Evolutionary conservation across 306 rosid genomes (phyloP).

Genomic region (Alnus rubra): DNA sequence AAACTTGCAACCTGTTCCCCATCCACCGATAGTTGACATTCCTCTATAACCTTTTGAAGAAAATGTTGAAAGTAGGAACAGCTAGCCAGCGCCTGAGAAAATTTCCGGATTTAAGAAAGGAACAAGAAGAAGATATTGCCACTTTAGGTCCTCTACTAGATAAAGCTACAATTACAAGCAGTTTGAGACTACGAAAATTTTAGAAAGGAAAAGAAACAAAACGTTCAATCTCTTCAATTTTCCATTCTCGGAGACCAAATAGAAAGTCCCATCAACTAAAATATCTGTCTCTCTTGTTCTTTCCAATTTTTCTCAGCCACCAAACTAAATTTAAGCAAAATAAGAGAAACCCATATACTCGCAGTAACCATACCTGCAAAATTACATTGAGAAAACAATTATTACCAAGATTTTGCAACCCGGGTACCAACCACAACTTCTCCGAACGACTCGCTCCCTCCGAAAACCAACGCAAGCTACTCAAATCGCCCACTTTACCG

Average conservation of each 20-base stretch:
- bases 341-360: neutral
- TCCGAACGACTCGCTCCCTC: slow-evolving; percentile 11
- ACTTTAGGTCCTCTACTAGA: neutral
- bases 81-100: slow-evolving; percentile 78
- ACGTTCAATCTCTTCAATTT: neutral
- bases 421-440: slow-evolving; percentile 50
- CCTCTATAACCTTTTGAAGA: slow-evolving; percentile 48
- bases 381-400: slow-evolving; percentile 87
- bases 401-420: slow-evolving; percentile 75
- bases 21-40: slow-evolving; percentile 36
- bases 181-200: slow-evolving; percentile 12
- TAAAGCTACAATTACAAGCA: neutral
- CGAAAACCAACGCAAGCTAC: slow-evolving; percentile 39
- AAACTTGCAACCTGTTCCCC: slow-evolving; percentile 45
- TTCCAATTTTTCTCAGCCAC: neutral
- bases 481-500: slow-evolving; percentile 35
- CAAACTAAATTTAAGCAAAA: neutral
- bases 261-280: neutral
- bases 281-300: neutral
- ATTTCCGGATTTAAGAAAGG: neutral
- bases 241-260: neutral
- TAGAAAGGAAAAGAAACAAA: neutral
- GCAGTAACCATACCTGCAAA: slow-evolving; percentile 61
- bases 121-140: slow-evolving; percentile 1
- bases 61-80: slow-evolving; percentile 67